Conservation (phyloP, 2,329 filamentous ascomycete species). For the Verticillium klebahnii region DNA sequence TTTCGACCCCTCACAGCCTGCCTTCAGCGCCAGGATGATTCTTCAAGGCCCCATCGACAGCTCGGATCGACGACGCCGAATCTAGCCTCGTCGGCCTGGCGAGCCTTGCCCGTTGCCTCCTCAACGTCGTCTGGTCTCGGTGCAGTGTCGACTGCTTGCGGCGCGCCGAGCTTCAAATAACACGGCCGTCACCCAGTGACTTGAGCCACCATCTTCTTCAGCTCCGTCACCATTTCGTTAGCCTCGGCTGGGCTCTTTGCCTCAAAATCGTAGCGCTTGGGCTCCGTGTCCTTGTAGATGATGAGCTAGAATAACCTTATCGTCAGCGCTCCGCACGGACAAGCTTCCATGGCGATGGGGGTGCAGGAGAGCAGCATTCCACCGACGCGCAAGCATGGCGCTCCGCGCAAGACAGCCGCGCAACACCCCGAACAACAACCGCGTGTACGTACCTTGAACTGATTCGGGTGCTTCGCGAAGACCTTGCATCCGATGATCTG, state of each 20-base stretch:
- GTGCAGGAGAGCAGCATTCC: not conserved
- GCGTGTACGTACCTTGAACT: constrained; percentile 60
- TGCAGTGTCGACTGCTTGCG: not conserved
- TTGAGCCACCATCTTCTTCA: constrained; percentile 63
- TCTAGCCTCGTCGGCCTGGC: not conserved
- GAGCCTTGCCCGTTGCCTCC: not conserved
- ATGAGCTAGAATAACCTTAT: constrained; percentile 42
- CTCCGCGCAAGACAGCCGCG: not conserved
- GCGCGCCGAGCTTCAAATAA: not conserved
- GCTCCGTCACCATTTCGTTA: constrained; percentile 71
- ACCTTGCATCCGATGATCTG: constrained; percentile 81
- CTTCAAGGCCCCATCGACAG: not conserved
- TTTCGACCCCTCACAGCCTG: not conserved
- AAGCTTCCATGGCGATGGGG: not conserved
- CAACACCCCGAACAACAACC: not conserved
- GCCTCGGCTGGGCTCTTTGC: constrained; percentile 68
- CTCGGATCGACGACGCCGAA: not conserved
- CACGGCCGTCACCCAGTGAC: constrained; percentile 9
- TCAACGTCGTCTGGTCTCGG: not conserved
- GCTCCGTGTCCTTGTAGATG: constrained; percentile 71
- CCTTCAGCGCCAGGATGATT: not conserved
- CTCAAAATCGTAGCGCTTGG: constrained; percentile 82
- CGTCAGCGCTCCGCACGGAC: not conserved
- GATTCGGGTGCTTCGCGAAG: constrained; percentile 71
- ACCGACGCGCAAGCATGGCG: not conserved